phyloP scores from a whole-genome alignment of 345 rosid species.

The Eucalyptus polybractea region DNA sequence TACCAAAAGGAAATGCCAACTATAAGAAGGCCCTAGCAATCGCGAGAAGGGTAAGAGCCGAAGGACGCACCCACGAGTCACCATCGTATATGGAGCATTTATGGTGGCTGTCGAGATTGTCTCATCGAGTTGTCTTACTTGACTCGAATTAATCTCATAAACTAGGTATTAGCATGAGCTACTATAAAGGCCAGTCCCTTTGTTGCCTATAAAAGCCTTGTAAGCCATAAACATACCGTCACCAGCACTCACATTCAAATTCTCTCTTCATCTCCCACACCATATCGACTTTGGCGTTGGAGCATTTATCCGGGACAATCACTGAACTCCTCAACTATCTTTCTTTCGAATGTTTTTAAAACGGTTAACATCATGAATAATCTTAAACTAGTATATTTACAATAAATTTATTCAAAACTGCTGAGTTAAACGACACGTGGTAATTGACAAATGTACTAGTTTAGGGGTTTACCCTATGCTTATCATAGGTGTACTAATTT shows the following conservation, averaged over 20 bases:
- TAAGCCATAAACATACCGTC: background rate
- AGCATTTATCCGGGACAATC: background rate
- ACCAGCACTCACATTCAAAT: background rate
- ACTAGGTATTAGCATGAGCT: background rate
- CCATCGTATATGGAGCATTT: background rate
- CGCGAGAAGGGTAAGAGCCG: background rate
- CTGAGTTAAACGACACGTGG: rapidly evolving
- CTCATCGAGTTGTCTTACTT: background rate
- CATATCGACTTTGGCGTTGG: background rate
- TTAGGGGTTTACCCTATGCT: too few relatives aligned
- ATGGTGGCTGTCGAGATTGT: background rate
- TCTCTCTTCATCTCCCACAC: background rate
- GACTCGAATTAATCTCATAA: background rate
- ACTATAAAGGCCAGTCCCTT: background rate
- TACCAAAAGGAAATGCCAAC: background rate
- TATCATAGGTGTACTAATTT: too few relatives aligned
- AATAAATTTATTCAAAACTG: too few relatives aligned
- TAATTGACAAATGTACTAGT: too few relatives aligned
- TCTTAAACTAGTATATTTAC: rapidly evolving
- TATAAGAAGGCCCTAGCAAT: background rate
- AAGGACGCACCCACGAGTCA: background rate
- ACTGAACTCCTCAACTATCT: background rate
- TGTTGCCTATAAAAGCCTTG: background rate
- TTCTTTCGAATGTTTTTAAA: too few relatives aligned
- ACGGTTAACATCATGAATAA: too few relatives aligned